Percentiles rank a stretch among this genome's conserved stretches.
Conservation (phyloP, 1,284 basidiomycete genomes). For the Megacollybia platyphylla region DNA sequence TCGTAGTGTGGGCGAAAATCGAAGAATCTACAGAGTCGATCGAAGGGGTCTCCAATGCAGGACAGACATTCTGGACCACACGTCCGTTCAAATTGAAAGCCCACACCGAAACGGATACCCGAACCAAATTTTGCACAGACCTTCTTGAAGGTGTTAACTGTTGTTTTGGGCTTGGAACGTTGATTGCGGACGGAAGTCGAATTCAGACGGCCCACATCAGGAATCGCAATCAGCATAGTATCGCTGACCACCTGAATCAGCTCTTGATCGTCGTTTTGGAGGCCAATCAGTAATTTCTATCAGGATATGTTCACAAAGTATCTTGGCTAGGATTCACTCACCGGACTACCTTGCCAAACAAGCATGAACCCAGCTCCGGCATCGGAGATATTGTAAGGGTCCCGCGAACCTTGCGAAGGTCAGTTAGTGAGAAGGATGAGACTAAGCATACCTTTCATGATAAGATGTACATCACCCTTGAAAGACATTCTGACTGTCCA, state of each 20-base stretch:
- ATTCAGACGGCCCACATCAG: slow-evolving; percentile 44
- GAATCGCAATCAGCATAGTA: slow-evolving; percentile 72
- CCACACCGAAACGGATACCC: slow-evolving; percentile 87
- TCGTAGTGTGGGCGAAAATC: slow-evolving; percentile 77
- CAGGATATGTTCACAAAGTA: too few relatives aligned
- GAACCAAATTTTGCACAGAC: slow-evolving; percentile 77
- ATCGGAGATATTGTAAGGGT: slow-evolving; percentile 71
- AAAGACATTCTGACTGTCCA: slow-evolving; percentile 74
- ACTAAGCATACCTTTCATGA: slow-evolving; percentile 63
- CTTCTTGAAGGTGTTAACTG: slow-evolving; percentile 22
- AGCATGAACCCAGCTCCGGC: slow-evolving; percentile 84
- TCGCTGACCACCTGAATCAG: slow-evolving; percentile 79
- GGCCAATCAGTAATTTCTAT: slow-evolving; percentile 50
- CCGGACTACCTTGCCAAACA: slow-evolving; percentile 73
- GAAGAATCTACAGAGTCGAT: slow-evolving; percentile 75
- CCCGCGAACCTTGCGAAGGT: slow-evolving; percentile 55
- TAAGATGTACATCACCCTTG: slow-evolving; percentile 62
- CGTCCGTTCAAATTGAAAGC: slow-evolving; percentile 75
- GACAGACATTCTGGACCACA: slow-evolving; percentile 65
- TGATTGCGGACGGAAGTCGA: background rate
- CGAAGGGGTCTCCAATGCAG: slow-evolving; percentile 56
- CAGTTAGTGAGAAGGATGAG: slow-evolving; percentile 5
- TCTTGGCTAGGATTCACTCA: too few relatives aligned
- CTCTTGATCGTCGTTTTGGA: slow-evolving; percentile 67
- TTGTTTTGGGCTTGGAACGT: background rate